Evolutionary conservation across 805 yeast genomes (phyloP).

Genomic region (Pichia membranifaciens): DNA sequence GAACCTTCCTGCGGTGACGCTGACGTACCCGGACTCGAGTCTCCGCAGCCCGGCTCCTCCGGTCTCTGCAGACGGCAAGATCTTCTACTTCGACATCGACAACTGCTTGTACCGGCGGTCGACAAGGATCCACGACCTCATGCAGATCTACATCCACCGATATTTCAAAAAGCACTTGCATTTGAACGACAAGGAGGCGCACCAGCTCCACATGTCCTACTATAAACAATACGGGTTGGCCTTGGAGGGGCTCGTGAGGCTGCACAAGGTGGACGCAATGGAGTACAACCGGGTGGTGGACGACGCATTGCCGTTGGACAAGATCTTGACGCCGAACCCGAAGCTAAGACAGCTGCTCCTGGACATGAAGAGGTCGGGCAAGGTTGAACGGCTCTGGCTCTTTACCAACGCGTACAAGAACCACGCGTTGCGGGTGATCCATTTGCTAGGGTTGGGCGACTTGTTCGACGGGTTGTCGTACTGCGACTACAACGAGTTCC

Average conservation of each 20-base stretch:
- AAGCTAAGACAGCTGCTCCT: constrained; percentile 48
- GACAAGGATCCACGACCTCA: constrained; percentile 71
- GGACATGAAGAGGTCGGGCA: constrained; percentile 37
- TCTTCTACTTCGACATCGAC: constrained; percentile 87
- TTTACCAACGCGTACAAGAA: constrained; percentile 91
- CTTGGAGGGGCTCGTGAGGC: constrained; percentile 75
- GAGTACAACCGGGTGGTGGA: constrained; percentile 87
- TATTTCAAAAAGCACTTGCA: constrained; percentile 65
- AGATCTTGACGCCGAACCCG: constrained; percentile 61
- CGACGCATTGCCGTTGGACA: constrained; percentile 83
- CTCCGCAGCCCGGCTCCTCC: constrained; percentile 19
- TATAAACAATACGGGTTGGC: constrained; percentile 89
- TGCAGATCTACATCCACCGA: constrained; percentile 80
- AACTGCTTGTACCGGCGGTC: constrained; percentile 80
- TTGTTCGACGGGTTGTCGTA: constrained; percentile 88
- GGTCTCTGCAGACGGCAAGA: constrained; percentile 21
- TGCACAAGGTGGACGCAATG: constrained; percentile 74
- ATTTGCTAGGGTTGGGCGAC: constrained; percentile 83
- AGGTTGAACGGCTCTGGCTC: constrained; percentile 76
- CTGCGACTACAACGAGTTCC: constrained; percentile 74
- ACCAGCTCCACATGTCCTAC: constrained; percentile 61
- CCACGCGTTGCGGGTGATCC: constrained; percentile 78
- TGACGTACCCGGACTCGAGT: constrained; percentile 24
- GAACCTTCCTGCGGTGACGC: constrained; percentile 22
- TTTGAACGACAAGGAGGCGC: constrained; percentile 69